phyloP scores from a whole-genome alignment of 768 basidiomycete species.

The Xerocomellus intermedius region DNA sequence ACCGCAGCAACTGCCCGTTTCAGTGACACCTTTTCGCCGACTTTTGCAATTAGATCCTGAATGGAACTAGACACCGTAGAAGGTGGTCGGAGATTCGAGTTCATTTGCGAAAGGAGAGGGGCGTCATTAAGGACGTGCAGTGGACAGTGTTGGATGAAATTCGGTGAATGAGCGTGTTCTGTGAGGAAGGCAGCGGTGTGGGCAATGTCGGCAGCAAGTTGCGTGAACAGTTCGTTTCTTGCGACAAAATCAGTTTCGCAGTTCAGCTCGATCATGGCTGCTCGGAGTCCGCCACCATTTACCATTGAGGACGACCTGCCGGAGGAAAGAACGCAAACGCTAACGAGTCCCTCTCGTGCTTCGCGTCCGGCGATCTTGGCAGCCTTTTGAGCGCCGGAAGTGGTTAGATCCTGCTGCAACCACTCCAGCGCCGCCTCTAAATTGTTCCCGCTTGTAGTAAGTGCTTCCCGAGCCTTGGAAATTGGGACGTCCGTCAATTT shows the following conservation, averaged over 20 bases:
- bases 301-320: constrained; percentile 44
- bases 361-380: constrained; percentile 78
- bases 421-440: constrained; percentile 72
- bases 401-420: constrained; percentile 72
- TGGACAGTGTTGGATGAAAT: constrained; percentile 48
- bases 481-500: constrained; percentile 81
- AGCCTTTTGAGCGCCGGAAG: constrained; percentile 74
- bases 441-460: constrained; percentile 70
- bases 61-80: constrained; percentile 62
- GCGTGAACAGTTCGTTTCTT: constrained; percentile 76
- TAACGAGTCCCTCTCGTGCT: constrained; percentile 78
- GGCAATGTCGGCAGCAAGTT: constrained; percentile 75
- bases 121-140: constrained; percentile 57
- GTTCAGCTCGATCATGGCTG: constrained; percentile 87
- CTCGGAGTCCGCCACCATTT: constrained; percentile 55
- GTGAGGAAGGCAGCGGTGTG: constrained; percentile 77
- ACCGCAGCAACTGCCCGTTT: constrained; percentile 53
- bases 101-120: constrained; percentile 57
- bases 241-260: constrained; percentile 98
- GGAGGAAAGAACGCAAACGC: constrained; percentile 68
- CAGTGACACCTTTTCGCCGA: constrained; percentile 77
- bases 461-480: constrained; percentile 85
- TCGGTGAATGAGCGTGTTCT: constrained; percentile 35
- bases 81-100: constrained; percentile 32
- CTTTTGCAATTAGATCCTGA: constrained; percentile 66